A percentile compares a stretch with the other conserved stretches of the same genome.
Conservation (phyloP, 192 early-diverging fungal genomes). For the Obelidium mucronatum region DNA sequence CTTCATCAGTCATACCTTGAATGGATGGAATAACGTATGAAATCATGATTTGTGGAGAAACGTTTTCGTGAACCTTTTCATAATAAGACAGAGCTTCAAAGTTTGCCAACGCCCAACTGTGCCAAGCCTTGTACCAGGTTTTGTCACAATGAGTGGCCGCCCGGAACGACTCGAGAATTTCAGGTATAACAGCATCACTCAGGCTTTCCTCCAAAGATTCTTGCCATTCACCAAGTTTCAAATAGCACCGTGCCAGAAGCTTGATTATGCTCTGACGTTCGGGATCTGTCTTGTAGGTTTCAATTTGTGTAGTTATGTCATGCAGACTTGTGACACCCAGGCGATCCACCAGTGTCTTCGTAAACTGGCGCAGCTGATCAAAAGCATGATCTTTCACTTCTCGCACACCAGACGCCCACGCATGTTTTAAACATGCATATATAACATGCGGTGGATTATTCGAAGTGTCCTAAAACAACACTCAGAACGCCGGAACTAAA, state of each 20-base stretch:
- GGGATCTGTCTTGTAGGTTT: conserved; percentile 44
- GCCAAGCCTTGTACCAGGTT: conserved; percentile 98
- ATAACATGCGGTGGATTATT: conserved; percentile 74
- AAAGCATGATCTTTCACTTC: conserved; percentile 71
- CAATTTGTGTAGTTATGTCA: conserved; percentile 55
- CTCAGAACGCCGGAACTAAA: conserved; percentile 8
- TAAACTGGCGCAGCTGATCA: conserved; percentile 79
- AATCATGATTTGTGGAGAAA: conserved; percentile 57
- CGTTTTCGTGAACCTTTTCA: conserved; percentile 64
- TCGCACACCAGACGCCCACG: conserved; percentile 78
- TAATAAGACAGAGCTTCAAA: conserved; percentile 85
- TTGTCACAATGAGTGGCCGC: conserved; percentile 89
- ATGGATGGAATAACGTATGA: conserved; percentile 87
- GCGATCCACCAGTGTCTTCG: conserved; percentile 70
- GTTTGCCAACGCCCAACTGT: conserved; percentile 94
- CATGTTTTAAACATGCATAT: conserved; percentile 91
- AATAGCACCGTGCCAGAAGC: conserved; percentile 75
- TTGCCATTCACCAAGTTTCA: conserved; percentile 97
- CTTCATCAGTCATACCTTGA: conserved; percentile 60
- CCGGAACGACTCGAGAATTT: conserved; percentile 81
- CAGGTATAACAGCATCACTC: conserved; percentile 63
- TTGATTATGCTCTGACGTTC: conserved; percentile 46
- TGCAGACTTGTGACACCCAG: conserved; percentile 60
- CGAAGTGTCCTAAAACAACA: conserved; percentile 42
- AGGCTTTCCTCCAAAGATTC: conserved; percentile 62